A percentile compares a stretch with the other conserved stretches of the same genome.
These are phyloP conservation scores for Yueomyces sp. DNA, from an alignment of 1,139 yeast genomes.

Conservation along the genomic window DNA sequence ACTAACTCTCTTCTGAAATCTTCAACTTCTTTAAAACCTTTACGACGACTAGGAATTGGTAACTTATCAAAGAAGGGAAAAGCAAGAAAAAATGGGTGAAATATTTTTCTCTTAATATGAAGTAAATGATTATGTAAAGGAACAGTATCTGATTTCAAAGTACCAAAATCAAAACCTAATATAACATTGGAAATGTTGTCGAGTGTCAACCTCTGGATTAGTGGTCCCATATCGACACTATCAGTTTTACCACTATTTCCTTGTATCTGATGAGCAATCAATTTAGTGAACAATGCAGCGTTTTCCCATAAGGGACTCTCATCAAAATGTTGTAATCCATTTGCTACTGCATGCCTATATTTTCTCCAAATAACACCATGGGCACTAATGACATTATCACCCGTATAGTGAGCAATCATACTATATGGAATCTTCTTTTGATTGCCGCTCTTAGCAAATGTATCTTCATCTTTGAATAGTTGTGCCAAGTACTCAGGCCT, in stretches of 20 bases:
- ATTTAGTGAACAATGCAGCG: constrained; percentile 20
- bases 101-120: constrained; percentile 40
- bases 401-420: constrained; percentile 44
- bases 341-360: constrained; percentile 35
- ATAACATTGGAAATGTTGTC: constrained; percentile 41
- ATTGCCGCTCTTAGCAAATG: constrained; percentile 48
- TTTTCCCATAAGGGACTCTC: constrained; percentile 27
- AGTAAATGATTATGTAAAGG: constrained; percentile 31
- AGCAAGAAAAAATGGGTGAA: constrained; percentile 41
- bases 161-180: constrained; percentile 37
- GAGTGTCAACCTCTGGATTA: constrained; percentile 35
- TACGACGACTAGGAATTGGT: constrained; percentile 37
- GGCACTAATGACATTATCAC: constrained; percentile 51
- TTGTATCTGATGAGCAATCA: constrained; percentile 15
- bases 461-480: constrained; percentile 36
- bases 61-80: constrained; percentile 42
- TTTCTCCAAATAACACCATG: constrained; percentile 43
- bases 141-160: constrained; percentile 22
- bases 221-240: constrained; percentile 26
- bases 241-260: constrained; percentile 2
- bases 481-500: constrained; percentile 36
- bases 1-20: constrained; percentile 31
- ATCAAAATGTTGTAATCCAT: constrained; percentile 42
- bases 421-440: constrained; percentile 47
- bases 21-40: constrained; percentile 33